A percentile compares a stretch with the other conserved stretches of the same genome.
These are phyloP conservation scores for Boletus patriciae DNA, from an alignment of 768 basidiomycete species.

Conservation along the genomic window DNA sequence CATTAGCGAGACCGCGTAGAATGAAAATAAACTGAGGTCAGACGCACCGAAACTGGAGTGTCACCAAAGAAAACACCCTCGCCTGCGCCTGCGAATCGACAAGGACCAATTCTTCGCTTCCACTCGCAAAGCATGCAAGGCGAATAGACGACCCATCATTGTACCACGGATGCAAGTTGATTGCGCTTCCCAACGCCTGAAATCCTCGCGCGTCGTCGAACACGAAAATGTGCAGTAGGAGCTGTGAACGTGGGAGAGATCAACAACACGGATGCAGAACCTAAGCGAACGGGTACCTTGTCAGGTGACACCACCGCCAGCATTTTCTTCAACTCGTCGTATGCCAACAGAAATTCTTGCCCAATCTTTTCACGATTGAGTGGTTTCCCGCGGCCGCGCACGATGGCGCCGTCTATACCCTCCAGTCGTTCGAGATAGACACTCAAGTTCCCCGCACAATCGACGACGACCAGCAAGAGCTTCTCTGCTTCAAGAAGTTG, in stretches of 20 bases:
- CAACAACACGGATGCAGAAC: accelerated
- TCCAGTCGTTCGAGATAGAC: conserved; percentile 41
- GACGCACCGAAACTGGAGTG: conserved; percentile 52
- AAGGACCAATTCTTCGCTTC: conserved; percentile 53
- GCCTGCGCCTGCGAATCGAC: conserved; percentile 45
- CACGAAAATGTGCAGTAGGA: conserved; percentile 45
- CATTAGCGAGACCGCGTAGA: neutral
- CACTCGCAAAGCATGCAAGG: conserved; percentile 45
- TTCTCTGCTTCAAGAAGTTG: conserved; percentile 44
- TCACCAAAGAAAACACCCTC: conserved; percentile 54
- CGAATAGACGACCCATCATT: conserved; percentile 26
- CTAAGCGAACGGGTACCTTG: conserved; percentile 34
- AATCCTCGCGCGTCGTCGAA: conserved; percentile 48
- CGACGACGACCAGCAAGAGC: conserved; percentile 43
- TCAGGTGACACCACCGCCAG: conserved; percentile 44
- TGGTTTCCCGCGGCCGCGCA: conserved; percentile 24
- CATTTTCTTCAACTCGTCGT: conserved; percentile 52
- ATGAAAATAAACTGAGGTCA: neutral
- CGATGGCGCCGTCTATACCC: conserved; percentile 35
- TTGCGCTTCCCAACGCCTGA: conserved; percentile 41
- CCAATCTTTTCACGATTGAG: conserved; percentile 50
- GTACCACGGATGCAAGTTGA: conserved; percentile 49
- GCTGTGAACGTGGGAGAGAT: conserved; percentile 14
- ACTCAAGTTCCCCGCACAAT: conserved; percentile 33
- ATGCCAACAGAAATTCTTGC: conserved; percentile 44